A percentile compares a stretch with the other conserved stretches of the same genome.
phyloP scores from a whole-genome alignment of 805 yeast species.

The Blastobotrys muscicola region DNA sequence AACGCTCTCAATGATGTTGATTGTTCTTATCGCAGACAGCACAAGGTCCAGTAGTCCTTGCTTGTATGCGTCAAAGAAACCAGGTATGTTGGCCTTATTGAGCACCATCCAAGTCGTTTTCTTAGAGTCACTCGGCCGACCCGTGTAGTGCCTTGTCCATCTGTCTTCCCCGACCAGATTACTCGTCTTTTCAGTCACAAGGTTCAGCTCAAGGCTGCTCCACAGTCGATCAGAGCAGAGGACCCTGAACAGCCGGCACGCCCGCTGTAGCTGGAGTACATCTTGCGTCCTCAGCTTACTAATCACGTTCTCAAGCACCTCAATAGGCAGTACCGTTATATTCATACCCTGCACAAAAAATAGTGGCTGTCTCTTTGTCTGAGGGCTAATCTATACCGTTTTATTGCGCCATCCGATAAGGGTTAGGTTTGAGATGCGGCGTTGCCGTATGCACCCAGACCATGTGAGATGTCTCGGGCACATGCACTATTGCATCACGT shows the following conservation, averaged over 20 bases:
- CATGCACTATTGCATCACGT: too few species aligned
- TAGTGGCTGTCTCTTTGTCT: too few species aligned
- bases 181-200: not conserved
- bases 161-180: slow-evolving; percentile 2
- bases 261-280: slow-evolving; percentile 2
- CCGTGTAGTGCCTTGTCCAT: slow-evolving; percentile 1
- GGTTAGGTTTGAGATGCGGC: too few species aligned
- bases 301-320: not conserved
- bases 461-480: too few species aligned
- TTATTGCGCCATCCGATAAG: too few species aligned
- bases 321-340: slow-evolving; percentile 1
- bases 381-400: too few species aligned
- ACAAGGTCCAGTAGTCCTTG: slow-evolving; percentile 1
- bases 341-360: too few species aligned
- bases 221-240: slow-evolving; percentile 2
- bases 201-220: slow-evolving; percentile 5
- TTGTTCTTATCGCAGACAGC: slow-evolving; percentile 2
- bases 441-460: too few species aligned
- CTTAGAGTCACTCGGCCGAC: slow-evolving; percentile 1
- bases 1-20: slow-evolving; percentile 3
- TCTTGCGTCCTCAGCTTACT: not conserved
- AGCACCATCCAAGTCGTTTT: slow-evolving; percentile 3
- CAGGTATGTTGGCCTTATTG: not conserved
- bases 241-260: slow-evolving; percentile 1
- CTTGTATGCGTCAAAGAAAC: slow-evolving; percentile 4